Evolutionary conservation across 805 yeast species (phyloP).

Genomic region (Ogataea parapolymorpha): DNA sequence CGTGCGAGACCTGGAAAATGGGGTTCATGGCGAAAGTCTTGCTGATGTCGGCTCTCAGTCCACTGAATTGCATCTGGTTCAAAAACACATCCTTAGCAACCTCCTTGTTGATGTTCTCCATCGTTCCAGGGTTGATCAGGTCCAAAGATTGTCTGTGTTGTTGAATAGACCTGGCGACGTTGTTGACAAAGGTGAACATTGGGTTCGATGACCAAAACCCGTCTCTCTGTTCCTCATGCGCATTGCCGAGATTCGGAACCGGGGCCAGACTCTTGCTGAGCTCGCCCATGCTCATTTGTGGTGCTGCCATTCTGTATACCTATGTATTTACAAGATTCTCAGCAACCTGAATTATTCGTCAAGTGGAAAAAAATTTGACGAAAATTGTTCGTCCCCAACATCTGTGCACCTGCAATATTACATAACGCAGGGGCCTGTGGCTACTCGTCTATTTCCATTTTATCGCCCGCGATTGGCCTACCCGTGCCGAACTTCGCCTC

Average conservation of each 20-base stretch:
- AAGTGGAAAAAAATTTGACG: conserved; percentile 10
- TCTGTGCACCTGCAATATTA: conserved; percentile 5
- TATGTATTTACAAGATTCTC: conserved; percentile 6
- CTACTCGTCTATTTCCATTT: conserved; percentile 1
- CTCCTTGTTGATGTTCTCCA: conserved; percentile 90
- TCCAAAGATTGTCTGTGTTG: conserved; percentile 81
- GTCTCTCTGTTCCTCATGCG: conserved; percentile 46
- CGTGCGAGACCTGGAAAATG: conserved; percentile 94
- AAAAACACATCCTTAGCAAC: conserved; percentile 91
- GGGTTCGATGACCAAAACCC: conserved; percentile 83
- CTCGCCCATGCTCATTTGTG: conserved; percentile 48
- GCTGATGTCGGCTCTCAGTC: conserved; percentile 93
- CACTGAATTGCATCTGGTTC: conserved; percentile 87
- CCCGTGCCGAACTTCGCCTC: conserved; percentile 6
- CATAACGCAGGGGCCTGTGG: neutral
- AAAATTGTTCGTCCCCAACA: conserved; percentile 5
- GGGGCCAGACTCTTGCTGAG: conserved; percentile 56
- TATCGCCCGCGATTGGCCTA: neutral
- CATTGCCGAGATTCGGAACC: conserved; percentile 52
- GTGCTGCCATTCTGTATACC: conserved; percentile 28
- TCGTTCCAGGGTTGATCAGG: conserved; percentile 88
- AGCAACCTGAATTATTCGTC: conserved; percentile 4
- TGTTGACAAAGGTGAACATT: conserved; percentile 71
- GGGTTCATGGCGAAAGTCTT: conserved; percentile 90
- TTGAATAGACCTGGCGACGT: conserved; percentile 65